Evolutionary conservation across 2,329 filamentous ascomycete species (phyloP).

Genomic region (Verticillium nonalfalfae): DNA sequence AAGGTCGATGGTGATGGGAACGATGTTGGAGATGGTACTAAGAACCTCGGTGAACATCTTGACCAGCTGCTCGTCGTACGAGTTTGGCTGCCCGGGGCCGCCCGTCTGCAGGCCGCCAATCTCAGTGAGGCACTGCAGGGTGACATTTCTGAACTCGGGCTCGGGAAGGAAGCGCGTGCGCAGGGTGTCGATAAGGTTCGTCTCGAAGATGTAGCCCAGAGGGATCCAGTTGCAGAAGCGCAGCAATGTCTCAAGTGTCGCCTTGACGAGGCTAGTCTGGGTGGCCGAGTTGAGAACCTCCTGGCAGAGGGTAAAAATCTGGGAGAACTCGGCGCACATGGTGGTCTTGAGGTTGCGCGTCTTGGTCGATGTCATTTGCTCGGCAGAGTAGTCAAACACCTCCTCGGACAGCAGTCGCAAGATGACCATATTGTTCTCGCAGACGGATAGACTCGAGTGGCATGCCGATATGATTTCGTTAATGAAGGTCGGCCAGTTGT

Average conservation of each 20-base stretch:
- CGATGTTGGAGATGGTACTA: constrained; percentile 87
- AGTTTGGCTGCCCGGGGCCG: constrained; percentile 55
- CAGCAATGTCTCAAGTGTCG: constrained; percentile 91
- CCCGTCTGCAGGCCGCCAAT: constrained; percentile 91
- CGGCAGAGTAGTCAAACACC: constrained; percentile 97
- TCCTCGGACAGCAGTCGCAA: constrained; percentile 92
- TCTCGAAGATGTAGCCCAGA: constrained; percentile 97
- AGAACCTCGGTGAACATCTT: constrained; percentile 98
- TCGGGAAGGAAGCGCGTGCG: constrained; percentile 87
- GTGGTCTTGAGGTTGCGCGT: constrained; percentile 94
- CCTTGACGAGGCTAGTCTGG: constrained; percentile 83
- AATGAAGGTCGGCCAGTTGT: constrained; percentile 99
- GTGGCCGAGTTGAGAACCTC: constrained; percentile 89
- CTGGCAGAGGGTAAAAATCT: constrained; percentile 95
- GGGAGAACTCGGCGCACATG: constrained; percentile 98
- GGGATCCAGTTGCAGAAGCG: constrained; percentile 99
- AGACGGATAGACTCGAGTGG: constrained; percentile 91
- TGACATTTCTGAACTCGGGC: constrained; percentile 94
- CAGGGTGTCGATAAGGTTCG: constrained; percentile 88
- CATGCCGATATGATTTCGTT: constrained; percentile 98
- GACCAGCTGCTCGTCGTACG: constrained; percentile 92
- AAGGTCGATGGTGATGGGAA: constrained; percentile 82
- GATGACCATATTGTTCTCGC: constrained; percentile 99
- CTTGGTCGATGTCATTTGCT: constrained; percentile 99
- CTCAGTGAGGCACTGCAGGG: constrained; percentile 92